These are phyloP conservation scores for Suillus fuscotomentosus DNA, from an alignment of 768 basidiomycete genomes.

Conservation along the genomic window DNA sequence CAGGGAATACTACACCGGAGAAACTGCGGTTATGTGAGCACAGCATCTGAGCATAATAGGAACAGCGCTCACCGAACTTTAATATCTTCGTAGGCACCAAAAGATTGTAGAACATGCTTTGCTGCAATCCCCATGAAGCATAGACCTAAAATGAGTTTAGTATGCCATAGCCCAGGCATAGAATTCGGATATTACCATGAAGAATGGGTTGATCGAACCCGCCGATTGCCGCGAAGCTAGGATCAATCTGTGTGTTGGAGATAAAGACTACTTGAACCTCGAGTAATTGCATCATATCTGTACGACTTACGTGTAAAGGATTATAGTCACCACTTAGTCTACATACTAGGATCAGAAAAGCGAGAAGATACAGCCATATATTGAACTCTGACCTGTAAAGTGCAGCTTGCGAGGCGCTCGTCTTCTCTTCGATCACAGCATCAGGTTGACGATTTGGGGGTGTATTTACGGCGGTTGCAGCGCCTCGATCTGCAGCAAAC, in stretches of 20 bases:
- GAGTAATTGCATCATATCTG: not conserved
- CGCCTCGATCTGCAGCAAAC: slow-evolving; percentile 69
- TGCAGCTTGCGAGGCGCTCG: slow-evolving; percentile 77
- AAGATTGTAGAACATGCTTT: slow-evolving; percentile 88
- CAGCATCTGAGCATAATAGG: slow-evolving; percentile 1
- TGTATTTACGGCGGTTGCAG: slow-evolving; percentile 78
- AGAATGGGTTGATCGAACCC: slow-evolving; percentile 91
- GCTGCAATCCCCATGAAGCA: slow-evolving; percentile 92
- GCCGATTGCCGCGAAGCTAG: slow-evolving; percentile 92
- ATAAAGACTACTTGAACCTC: not conserved
- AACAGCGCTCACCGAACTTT: slow-evolving; percentile 74
- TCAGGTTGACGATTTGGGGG: slow-evolving; percentile 86
- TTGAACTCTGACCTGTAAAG: slow-evolving; percentile 69
- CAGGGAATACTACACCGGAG: slow-evolving; percentile 89
- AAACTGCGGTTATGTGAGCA: slow-evolving; percentile 48
- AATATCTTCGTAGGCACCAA: slow-evolving; percentile 86
- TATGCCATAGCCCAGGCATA: not conserved
- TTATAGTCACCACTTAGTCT: slow-evolving; percentile 91
- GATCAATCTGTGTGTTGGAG: slow-evolving; percentile 67
- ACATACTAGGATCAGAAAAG: slow-evolving; percentile 3
- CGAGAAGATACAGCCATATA: slow-evolving; percentile 1
- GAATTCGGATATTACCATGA: slow-evolving; percentile 44
- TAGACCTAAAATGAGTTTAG: slow-evolving; percentile 45
- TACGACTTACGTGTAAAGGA: slow-evolving; percentile 72
- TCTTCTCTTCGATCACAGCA: slow-evolving; percentile 86